Evolutionary conservation across 2,329 filamentous ascomycete genomes (phyloP), one percentile per base, ranked within the genome.

Genomic region (Monilinia vaccinii-corymbosi): DNA sequence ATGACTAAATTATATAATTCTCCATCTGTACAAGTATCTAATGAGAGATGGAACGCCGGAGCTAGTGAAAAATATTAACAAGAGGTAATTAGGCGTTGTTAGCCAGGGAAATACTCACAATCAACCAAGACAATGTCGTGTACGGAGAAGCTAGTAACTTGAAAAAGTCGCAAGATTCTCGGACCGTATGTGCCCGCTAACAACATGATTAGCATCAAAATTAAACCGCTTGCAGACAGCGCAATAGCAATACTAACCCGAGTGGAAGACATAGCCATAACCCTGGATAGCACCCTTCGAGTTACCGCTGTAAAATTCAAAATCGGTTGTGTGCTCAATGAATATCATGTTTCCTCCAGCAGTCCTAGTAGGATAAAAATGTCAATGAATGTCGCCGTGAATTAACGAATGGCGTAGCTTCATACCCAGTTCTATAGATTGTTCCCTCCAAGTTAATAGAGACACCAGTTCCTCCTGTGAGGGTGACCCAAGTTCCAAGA

Each of bases 1-100:
- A 83, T 78, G 10, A 76, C 77, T 75, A 82, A 75, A 21, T 82
- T 82, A 69, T 81, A 82, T 4, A 81, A 69, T 67, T 82, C 79
- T 14, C 79, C 79, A 64, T 78, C 77, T 18, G 72, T 71, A 67
- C 76, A 79, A 5, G 76, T 80, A 62, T 81, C 77, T 59, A 82
- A 65, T 11, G 72, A 72, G 55, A 81, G 75, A 65, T 82, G 79
- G 59, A 65, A 68, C 4, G 60, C 58, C 14, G 63, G 63, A 13
- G 66, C 66, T 67, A 47, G 8, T 69, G 55, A 4, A 48, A 47
- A 5, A 14, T 2, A 48, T 62, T 58, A 58, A 47, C 21, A 13
- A 44, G 21, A 56, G 2, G 18, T 44, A 14, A 46, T 7, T 5
- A 21, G 23, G 31, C 38, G 38, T 16, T 18, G 21, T 2, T 8